Evolutionary conservation across 441 rosid species (phyloP), one percentile per base, ranked within the genome.

Genomic region (Theobroma grandiflorum): DNA sequence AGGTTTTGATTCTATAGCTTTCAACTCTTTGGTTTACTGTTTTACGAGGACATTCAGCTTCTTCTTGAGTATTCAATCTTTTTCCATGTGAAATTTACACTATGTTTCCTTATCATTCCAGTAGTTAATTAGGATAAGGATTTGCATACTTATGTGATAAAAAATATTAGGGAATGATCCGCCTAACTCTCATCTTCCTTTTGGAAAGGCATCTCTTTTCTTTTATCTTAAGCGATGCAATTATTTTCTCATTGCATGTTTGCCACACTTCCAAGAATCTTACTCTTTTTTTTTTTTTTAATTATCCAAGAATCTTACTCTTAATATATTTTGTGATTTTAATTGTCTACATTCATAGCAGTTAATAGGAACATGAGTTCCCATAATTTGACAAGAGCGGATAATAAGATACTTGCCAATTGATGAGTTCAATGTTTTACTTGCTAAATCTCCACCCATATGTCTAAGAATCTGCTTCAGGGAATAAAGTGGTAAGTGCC

Each of bases 1-100:
- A 96, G 97, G 99, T 94, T 58, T 55, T 83, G 75, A 37, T 83
- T 76, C 31, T 26, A 26, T 72, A 49, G 8, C 35, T 11, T 62
- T 70, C 62, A 45, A 45, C 65, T 72, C 35, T 6, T 9, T 55
- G 33, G 50, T 22, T 2, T 67, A 10, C 15, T 42, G 16, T 67
- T 42, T 40, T 18, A 42, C 0, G 8, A 65, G 49, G 4, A 4
- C 20, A 5, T 42, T 79, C 2, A 16, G 6, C 47, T 11, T 49
- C 43, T 31, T 35, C 59, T 72, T 52, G 20, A 63, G 16, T n/a
- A n/a, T 15, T 38, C 3, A 7, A 53, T 10, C 10, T 3, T 14
- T 62, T 63, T 63, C 10, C 40, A 14, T 15, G 20, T 2, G 16
- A 7, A 69, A 69, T 1, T 9, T 7, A 71, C 10, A 0, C 0